These are phyloP conservation scores for Sporothrix pallida DNA, from an alignment of 2,329 filamentous ascomycete species.

Conservation along the genomic window DNA sequence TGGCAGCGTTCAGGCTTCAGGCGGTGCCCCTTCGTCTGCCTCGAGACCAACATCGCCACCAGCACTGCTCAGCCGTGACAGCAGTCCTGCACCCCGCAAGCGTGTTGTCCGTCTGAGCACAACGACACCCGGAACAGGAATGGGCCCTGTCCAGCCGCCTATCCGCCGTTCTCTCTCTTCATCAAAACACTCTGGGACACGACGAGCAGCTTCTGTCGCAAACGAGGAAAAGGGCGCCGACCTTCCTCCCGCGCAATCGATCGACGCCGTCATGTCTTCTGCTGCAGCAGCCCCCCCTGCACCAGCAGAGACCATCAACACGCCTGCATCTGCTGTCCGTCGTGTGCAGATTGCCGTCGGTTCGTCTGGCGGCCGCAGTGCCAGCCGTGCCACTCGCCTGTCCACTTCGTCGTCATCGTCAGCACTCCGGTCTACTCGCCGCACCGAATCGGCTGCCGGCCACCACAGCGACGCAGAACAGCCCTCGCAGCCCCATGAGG, in stretches of 20 bases:
- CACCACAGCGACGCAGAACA: constrained; percentile 57
- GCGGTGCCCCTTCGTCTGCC: constrained; percentile 27
- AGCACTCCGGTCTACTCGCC: constrained; percentile 43
- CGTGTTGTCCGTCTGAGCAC: constrained; percentile 62
- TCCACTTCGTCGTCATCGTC: constrained; percentile 47
- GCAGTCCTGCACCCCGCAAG: constrained; percentile 59
- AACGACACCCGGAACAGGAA: constrained; percentile 44
- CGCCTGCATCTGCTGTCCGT: constrained; percentile 57
- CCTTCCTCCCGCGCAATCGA: constrained; percentile 14
- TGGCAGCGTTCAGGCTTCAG: constrained; percentile 53
- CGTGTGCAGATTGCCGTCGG: constrained; percentile 62
- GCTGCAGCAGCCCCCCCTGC: constrained; percentile 29
- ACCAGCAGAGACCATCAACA: constrained; percentile 50
- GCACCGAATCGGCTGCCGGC: constrained; percentile 34
- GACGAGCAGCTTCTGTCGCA: constrained; percentile 36
- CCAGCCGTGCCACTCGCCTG: constrained; percentile 41
- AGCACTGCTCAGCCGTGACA: constrained; percentile 52
- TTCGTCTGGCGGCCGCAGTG: constrained; percentile 53
- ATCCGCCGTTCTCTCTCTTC: constrained; percentile 59
- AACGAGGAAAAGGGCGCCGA: constrained; percentile 36
- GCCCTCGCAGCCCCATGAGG: constrained; percentile 42
- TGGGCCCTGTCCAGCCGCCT: constrained; percentile 46
- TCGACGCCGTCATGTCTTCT: constrained; percentile 23
- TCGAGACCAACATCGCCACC: constrained; percentile 52
- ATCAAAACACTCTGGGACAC: constrained; percentile 40